Evolutionary conservation across 2,329 filamentous ascomycete species (phyloP).

Genomic region (Apiospora hydei): DNA sequence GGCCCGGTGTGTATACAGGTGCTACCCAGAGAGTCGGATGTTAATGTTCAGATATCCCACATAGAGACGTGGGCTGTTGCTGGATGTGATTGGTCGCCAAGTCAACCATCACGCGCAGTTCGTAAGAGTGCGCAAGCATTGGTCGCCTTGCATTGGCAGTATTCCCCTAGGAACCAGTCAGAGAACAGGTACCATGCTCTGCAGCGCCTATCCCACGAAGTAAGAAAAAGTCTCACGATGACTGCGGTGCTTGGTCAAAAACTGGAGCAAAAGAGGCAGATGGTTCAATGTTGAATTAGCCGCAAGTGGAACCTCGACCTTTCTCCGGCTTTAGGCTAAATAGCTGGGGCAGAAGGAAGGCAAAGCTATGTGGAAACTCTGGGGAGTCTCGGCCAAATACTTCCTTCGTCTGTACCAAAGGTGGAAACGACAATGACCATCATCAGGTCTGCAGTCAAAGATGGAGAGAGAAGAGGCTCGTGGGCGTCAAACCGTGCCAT

Average conservation of each 20-base stretch:
- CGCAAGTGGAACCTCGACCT: constrained; percentile 23
- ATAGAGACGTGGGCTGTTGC: background rate
- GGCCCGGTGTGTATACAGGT: background rate
- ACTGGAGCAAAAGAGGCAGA: constrained; percentile 16
- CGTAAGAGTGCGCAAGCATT: background rate
- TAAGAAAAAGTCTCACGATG: constrained; percentile 17
- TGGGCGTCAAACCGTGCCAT: background rate
- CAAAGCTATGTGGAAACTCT: background rate
- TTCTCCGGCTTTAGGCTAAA: constrained; percentile 25
- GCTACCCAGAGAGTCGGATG: background rate
- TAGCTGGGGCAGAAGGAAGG: background rate
- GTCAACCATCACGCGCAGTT: background rate
- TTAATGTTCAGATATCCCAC: constrained; percentile 8
- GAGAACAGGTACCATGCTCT: background rate
- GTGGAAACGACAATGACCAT: background rate
- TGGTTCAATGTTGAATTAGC: constrained; percentile 25
- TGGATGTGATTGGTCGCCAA: background rate
- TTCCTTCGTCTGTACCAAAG: background rate
- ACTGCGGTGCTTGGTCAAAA: background rate
- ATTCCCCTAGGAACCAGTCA: background rate
- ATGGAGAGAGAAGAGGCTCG: background rate
- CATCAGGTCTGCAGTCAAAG: background rate
- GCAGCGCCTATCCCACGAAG: background rate
- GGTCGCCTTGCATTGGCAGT: background rate
- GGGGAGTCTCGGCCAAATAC: constrained; percentile 20